Evolutionary conservation across 345 rosid genomes (phyloP).

Genomic region (Salix arbutifolia): DNA sequence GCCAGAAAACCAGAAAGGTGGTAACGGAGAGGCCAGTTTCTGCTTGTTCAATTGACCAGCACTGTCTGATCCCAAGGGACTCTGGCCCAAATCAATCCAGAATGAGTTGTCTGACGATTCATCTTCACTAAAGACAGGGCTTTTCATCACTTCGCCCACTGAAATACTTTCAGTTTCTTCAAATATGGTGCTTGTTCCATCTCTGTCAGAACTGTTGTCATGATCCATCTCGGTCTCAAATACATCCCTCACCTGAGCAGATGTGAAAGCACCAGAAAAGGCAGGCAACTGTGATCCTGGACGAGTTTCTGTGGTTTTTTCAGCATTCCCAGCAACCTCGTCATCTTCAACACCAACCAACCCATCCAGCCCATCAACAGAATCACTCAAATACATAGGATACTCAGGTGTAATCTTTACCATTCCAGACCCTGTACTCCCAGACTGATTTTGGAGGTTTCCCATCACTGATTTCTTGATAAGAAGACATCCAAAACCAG

Average conservation of each 20-base stretch:
- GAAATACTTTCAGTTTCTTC: conserved; percentile 92
- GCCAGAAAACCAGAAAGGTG: conserved; percentile 65
- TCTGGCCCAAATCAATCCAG: conserved; percentile 97
- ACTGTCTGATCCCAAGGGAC: conserved; percentile 72
- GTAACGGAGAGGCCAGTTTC: conserved; percentile 55
- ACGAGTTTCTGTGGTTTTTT: conserved; percentile 50
- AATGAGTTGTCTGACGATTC: conserved; percentile 83
- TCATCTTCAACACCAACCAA: conserved; percentile 49
- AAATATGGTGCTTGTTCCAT: conserved; percentile 81
- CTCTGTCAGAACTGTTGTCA: conserved; percentile 75
- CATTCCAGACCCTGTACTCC: conserved; percentile 88
- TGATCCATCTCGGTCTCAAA: conserved; percentile 85
- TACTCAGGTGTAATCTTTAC: conserved; percentile 95
- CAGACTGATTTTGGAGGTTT: conserved; percentile 86
- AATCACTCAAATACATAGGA: conserved; percentile 89
- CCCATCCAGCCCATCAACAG: conserved; percentile 75
- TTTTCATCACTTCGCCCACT: conserved; percentile 93
- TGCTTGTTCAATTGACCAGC: conserved; percentile 52
- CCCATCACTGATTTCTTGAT: conserved; percentile 97
- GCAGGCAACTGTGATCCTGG: conserved; percentile 73
- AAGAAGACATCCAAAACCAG: conserved; percentile 97
- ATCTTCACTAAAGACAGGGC: conserved; percentile 95
- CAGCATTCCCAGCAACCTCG: conserved; percentile 52
- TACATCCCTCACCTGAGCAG: conserved; percentile 91
- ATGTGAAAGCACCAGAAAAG: conserved; percentile 83